A percentile compares a stretch with the other conserved stretches of the same genome.
Conservation (phyloP, 768 basidiomycete genomes). For the Leccinum barrowsii region DNA sequence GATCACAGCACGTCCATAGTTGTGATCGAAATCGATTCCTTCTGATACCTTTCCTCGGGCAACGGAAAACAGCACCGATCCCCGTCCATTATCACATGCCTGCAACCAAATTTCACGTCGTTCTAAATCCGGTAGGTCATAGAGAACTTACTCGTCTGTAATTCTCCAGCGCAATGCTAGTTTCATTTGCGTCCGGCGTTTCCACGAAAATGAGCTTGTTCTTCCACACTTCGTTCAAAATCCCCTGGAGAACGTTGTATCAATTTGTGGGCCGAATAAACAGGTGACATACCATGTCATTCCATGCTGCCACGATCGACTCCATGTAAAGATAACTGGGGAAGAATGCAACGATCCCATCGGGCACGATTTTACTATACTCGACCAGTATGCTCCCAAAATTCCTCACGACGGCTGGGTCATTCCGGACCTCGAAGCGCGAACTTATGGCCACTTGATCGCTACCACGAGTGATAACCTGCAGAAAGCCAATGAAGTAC, state of each 20-base stretch:
- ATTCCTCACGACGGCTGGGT: slow-evolving; percentile 97
- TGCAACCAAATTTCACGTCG: slow-evolving; percentile 25
- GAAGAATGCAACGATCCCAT: slow-evolving; percentile 98
- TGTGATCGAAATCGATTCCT: slow-evolving; percentile 99
- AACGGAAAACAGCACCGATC: slow-evolving; percentile 93
- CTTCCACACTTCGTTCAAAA: slow-evolving; percentile 99
- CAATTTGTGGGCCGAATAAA: background rate
- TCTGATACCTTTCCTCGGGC: slow-evolving; percentile 99
- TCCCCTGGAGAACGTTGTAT: slow-evolving; percentile 58
- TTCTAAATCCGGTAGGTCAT: background rate
- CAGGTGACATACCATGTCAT: slow-evolving; percentile 83
- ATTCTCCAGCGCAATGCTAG: slow-evolving; percentile 95
- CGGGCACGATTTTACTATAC: slow-evolving; percentile 96
- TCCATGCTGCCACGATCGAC: slow-evolving; percentile 99
- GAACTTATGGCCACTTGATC: slow-evolving; percentile 99
- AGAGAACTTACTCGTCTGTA: slow-evolving; percentile 73
- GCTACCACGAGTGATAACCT: slow-evolving; percentile 97
- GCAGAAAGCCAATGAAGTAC: background rate
- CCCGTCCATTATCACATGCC: slow-evolving; percentile 98
- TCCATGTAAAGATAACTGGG: slow-evolving; percentile 99
- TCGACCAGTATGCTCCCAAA: slow-evolving; percentile 98
- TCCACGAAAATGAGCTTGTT: slow-evolving; percentile 99
- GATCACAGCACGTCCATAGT: slow-evolving; percentile 97
- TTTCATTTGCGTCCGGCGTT: slow-evolving; percentile 98
- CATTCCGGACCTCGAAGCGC: slow-evolving; percentile 97